Evolutionary conservation across 1,284 basidiomycete genomes (phyloP).

Genomic region (Phellopilus nigrolimitatus): DNA sequence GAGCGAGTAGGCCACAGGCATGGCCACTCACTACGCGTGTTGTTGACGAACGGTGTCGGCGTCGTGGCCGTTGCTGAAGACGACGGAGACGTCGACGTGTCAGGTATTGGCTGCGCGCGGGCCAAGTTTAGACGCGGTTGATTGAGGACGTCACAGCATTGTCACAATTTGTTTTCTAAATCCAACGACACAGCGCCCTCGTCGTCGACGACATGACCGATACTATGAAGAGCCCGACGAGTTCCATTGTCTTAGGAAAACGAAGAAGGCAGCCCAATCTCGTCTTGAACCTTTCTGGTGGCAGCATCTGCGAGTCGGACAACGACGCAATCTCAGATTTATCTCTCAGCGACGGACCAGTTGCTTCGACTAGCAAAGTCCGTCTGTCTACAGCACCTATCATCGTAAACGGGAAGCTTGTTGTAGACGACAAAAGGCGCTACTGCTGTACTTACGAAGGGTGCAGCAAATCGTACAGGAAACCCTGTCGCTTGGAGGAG

Average conservation of each 20-base stretch:
- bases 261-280: slow-evolving; percentile 8
- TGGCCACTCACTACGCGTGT: slow-evolving; percentile 32
- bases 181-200: too few species aligned
- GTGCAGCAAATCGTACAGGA: slow-evolving; percentile 81
- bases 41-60: neutral
- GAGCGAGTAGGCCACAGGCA: slow-evolving; percentile 64
- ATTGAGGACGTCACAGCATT: too few species aligned
- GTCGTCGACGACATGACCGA: neutral
- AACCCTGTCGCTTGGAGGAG: slow-evolving; percentile 81
- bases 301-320: slow-evolving; percentile 14
- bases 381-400: slow-evolving; percentile 26
- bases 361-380: slow-evolving; percentile 11
- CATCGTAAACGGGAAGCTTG: slow-evolving; percentile 38
- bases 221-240: neutral
- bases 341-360: neutral
- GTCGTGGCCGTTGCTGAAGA: slow-evolving; percentile 8
- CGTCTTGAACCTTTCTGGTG: slow-evolving; percentile 19
- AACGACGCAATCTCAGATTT: slow-evolving; percentile 2
- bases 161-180: too few species aligned
- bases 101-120: slow-evolving; percentile 4
- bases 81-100: slow-evolving; percentile 17
- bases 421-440: slow-evolving; percentile 33
- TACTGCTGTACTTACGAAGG: slow-evolving; percentile 62
- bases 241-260: slow-evolving; percentile 7
- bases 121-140: neutral